These are phyloP conservation scores for Cyberlindnera mrakii DNA, from an alignment of 805 yeast species.

Conservation along the genomic window DNA sequence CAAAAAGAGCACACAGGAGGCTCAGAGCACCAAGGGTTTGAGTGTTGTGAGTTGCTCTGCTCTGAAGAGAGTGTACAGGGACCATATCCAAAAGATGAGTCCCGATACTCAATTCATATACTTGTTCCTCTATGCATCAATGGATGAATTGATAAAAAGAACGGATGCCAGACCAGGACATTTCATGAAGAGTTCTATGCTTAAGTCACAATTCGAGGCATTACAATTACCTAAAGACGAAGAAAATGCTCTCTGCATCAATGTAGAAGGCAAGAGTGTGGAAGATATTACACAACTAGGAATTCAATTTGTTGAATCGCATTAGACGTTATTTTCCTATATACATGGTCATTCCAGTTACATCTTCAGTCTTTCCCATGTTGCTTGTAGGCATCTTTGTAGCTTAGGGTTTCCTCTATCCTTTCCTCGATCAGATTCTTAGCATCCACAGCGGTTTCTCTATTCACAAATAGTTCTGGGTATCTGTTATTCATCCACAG, in stretches of 20 bases:
- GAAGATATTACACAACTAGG: constrained; percentile 11
- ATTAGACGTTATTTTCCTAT: not conserved
- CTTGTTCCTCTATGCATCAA: constrained; percentile 61
- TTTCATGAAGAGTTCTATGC: constrained; percentile 84
- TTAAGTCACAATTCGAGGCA: constrained; percentile 67
- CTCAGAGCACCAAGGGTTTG: constrained; percentile 25
- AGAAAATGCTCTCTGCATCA: constrained; percentile 24
- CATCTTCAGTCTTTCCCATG: not conserved
- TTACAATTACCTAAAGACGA: constrained; percentile 62
- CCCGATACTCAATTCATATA: constrained; percentile 43
- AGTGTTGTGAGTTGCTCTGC: constrained; percentile 78
- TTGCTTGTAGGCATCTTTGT: constrained; percentile 1
- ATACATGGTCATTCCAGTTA: not conserved
- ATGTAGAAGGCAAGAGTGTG: constrained; percentile 24
- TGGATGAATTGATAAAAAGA: constrained; percentile 54
- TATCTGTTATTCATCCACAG: constrained; percentile 86
- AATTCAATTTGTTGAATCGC: constrained; percentile 6
- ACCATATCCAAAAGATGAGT: constrained; percentile 37
- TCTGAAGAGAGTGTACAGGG: constrained; percentile 69
- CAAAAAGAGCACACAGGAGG: constrained; percentile 31
- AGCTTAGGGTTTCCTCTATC: constrained; percentile 31
- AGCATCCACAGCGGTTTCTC: constrained; percentile 64
- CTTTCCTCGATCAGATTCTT: constrained; percentile 59
- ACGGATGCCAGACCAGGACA: constrained; percentile 66
- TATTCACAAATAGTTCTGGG: constrained; percentile 74